phyloP scores from a whole-genome alignment of 805 yeast species.

The Priceomyces melissophilus region DNA sequence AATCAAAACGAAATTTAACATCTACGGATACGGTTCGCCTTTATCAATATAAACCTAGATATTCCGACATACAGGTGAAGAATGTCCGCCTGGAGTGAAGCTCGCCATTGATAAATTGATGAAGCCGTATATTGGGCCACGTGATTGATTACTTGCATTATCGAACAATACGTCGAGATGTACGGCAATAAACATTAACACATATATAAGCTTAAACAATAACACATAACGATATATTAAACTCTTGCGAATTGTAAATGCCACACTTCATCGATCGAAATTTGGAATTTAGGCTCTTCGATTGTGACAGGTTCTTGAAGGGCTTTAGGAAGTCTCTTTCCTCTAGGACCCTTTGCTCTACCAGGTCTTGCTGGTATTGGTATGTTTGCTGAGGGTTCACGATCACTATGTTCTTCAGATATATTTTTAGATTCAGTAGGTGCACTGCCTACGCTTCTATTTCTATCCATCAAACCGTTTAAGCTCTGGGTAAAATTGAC shows the following conservation, averaged over 20 bases:
- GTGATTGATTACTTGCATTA: no score
- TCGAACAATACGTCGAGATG: no score
- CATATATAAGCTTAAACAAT: no score
- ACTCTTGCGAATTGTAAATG: constrained; percentile 12
- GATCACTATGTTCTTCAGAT: constrained; percentile 11
- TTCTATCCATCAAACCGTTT: constrained; percentile 55
- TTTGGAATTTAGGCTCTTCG: constrained; percentile 32
- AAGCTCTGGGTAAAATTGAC: constrained; percentile 55
- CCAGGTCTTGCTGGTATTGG: constrained; percentile 28
- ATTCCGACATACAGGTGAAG: constrained; percentile 1
- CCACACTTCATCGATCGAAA: constrained; percentile 39
- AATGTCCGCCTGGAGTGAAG: background rate
- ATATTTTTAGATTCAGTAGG: constrained; percentile 22
- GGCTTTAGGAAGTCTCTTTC: constrained; percentile 63
- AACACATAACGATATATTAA: no score
- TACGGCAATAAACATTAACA: no score
- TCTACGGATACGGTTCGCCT: background rate
- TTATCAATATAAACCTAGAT: constrained; percentile 6
- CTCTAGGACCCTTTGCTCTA: constrained; percentile 72
- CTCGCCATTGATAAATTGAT: no score
- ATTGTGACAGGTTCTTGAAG: constrained; percentile 41
- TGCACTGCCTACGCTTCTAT: constrained; percentile 52
- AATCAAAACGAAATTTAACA: no score
- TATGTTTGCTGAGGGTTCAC: constrained; percentile 8
- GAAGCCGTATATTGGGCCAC: no score